Conservation (phyloP, 305 asterid species). For the Fraxinus velutina region DNA sequence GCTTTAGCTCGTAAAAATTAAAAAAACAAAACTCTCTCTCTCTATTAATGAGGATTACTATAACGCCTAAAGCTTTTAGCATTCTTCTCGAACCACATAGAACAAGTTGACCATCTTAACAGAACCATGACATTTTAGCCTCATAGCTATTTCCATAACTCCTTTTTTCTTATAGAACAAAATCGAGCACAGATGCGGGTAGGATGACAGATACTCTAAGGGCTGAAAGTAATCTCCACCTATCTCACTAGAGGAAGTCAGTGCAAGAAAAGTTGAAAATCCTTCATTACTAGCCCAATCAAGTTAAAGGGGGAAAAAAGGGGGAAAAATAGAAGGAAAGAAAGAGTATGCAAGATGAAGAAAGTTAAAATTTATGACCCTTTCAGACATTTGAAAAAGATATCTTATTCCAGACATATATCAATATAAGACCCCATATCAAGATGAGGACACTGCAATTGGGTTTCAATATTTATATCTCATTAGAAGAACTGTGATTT, state of each 20-base stretch:
- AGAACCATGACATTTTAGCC: neutral
- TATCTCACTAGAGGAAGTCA: neutral
- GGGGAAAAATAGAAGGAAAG: no score
- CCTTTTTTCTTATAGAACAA: neutral
- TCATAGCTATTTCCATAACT: neutral
- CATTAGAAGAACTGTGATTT: neutral
- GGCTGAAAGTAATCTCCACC: neutral
- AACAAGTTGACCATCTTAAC: neutral
- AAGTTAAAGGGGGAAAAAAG: neutral
- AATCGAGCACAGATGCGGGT: neutral
- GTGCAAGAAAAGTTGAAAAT: neutral
- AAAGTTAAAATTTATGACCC: neutral
- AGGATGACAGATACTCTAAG: neutral
- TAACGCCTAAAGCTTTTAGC: neutral
- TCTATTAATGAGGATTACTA: neutral
- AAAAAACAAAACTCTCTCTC: neutral
- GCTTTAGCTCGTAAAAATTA: slow-evolving; percentile 6
- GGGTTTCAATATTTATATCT: neutral
- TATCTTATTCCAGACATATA: neutral
- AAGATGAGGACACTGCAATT: neutral
- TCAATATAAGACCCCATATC: neutral
- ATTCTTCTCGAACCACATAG: neutral
- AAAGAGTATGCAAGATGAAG: neutral
- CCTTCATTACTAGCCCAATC: neutral
- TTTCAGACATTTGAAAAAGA: neutral